A percentile compares a stretch with the other conserved stretches of the same genome.
Conservation (phyloP, 495 filamentous ascomycete genomes). For the Annulohypoxylon stygium region DNA sequence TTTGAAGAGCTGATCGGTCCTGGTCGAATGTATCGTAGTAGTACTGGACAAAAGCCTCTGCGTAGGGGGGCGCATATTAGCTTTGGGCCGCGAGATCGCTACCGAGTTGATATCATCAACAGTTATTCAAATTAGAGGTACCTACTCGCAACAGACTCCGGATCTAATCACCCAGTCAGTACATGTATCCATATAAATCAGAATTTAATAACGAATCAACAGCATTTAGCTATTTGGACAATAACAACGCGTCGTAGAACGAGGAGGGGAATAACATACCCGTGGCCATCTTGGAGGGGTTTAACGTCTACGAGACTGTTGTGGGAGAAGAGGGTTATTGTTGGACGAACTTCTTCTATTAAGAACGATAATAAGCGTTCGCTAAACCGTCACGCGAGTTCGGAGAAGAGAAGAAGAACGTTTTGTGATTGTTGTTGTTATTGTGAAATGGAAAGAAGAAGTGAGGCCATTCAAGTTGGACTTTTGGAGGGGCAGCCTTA, state of each 20-base stretch:
- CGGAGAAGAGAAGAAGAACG: not conserved
- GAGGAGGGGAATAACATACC: conserved; percentile 22
- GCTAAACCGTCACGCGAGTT: not conserved
- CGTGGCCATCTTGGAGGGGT: conserved; percentile 31
- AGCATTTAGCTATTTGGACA: conserved; percentile 7
- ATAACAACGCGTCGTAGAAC: conserved; percentile 24
- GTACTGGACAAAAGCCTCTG: conserved; percentile 86
- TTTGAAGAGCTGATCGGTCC: conserved; percentile 69
- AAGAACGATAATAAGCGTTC: not conserved
- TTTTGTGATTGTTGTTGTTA: conserved; percentile 24
- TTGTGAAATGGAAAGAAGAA: conserved; percentile 16
- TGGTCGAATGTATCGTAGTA: conserved; percentile 91
- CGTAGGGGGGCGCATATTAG: conserved; percentile 31
- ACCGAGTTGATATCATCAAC: conserved; percentile 11
- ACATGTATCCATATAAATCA: conserved; percentile 1
- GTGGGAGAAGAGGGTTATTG: not conserved
- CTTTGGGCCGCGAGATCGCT: conserved; percentile 28
- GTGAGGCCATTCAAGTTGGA: conserved; percentile 43
- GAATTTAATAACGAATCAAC: not conserved
- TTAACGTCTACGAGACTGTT: not conserved
- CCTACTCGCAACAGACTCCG: conserved; percentile 48
- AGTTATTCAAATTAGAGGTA: conserved; percentile 21
- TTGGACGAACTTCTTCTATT: not conserved
- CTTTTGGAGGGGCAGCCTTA: conserved; percentile 42
- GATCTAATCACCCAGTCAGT: conserved; percentile 38